Base-by-base conservation (phyloP, 2,329 filamentous ascomycete genomes). In the Dryadomyces sulphureus region DNA sequence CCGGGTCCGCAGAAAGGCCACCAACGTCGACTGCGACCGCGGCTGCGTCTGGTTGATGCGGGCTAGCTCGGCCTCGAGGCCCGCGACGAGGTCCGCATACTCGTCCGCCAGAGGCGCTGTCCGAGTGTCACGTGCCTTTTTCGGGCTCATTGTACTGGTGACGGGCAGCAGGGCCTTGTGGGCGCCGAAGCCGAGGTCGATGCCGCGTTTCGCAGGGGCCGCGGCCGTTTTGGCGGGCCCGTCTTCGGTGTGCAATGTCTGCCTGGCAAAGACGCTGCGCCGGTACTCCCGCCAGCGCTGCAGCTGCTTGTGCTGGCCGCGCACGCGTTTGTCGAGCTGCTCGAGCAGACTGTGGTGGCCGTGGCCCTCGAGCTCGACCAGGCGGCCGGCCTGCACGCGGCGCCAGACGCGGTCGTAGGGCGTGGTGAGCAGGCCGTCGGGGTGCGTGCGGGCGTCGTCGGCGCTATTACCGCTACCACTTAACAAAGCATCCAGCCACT, bases 241-340 rank as follows among this genome's bases (percentile, higher is more conserved):
- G 56, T n/a, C 50, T 51, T 51, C 48, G 49, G 11, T 4, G n/a
- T 14, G 2, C n/a, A 19, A 7, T 30, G 12, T 21, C 62, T 57
- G 1, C 65, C 62, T 57, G 1, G 65, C 62, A 20, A 71, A 69
- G 49, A 71, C 61, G 17, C 61, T 63, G 52, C 67, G 62, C 50
- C 74, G 68, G 50, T 87, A 86, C n/a, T 67, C 68, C 54, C 81
- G 73, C 88, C 87, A 94, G 59, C 73, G 79, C 45, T 75, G 69
- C 24, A 94, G 60, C 35, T 87, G 75, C 39, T 73, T 70, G 45
- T 73, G 73, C 54, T 94, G 87, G 7, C 72, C 65, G 38, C 68
- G 65, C 0, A 92, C 75, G 14, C 85, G 73, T 19, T 63, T 62
- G 45, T 90, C 81, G 5, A 95, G 64, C 56, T 88, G 79, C 50